phyloP scores from a whole-genome alignment of 371 early-diverging fungal species.

The Apophysomyces ossiformis region DNA sequence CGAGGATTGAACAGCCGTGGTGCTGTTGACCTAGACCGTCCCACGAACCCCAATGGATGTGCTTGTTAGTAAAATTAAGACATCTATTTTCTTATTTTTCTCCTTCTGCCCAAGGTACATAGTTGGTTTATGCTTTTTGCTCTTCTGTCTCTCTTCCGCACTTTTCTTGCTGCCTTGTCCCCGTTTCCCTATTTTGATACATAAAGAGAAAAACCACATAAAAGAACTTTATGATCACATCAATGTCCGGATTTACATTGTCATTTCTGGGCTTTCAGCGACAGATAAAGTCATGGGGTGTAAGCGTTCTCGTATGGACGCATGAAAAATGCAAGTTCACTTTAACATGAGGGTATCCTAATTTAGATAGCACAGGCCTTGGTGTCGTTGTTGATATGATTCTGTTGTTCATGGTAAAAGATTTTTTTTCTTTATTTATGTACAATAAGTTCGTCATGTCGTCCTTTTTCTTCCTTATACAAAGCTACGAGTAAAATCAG shows the following conservation, averaged over 20 bases:
- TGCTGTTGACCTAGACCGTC: conserved; percentile 45
- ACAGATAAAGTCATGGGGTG: no score
- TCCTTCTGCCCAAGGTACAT: background rate
- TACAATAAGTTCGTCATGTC: no score
- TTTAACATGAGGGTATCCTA: no score
- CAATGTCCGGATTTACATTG: no score
- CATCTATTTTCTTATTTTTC: background rate
- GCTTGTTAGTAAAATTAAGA: conserved; percentile 45
- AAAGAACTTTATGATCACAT: background rate
- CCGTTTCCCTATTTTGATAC: background rate
- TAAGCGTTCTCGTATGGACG: no score
- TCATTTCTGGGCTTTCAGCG: no score
- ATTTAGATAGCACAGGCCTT: no score
- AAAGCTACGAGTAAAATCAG: background rate
- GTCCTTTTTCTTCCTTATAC: background rate
- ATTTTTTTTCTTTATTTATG: no score
- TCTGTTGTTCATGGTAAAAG: no score
- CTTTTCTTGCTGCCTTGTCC: background rate
- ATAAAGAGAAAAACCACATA: background rate
- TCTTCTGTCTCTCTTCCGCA: background rate
- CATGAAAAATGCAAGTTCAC: no score
- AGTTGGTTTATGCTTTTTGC: background rate
- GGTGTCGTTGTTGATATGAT: no score
- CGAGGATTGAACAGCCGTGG: conserved; percentile 41
- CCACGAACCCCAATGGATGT: conserved; percentile 46